phyloP scores from a whole-genome alignment of 2,329 filamentous ascomycete species.

The Scedosporium minutisporum region DNA sequence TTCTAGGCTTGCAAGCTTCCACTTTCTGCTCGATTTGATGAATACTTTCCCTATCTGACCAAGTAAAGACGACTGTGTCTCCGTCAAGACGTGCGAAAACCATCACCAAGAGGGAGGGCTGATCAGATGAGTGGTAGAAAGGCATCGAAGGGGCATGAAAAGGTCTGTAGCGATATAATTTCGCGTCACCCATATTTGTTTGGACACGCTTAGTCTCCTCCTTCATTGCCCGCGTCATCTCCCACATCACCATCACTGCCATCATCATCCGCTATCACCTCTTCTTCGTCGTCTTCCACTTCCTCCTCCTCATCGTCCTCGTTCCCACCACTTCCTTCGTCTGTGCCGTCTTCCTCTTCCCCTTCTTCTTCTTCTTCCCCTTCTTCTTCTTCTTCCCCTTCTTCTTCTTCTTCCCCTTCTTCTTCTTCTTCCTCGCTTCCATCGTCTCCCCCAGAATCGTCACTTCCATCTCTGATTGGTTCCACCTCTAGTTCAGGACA shows the following conservation, averaged over 20 bases:
- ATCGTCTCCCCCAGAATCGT: too few relatives aligned
- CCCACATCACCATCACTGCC: not conserved
- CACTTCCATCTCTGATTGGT: not conserved
- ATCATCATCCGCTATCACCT: not conserved
- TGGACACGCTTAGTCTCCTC: not conserved
- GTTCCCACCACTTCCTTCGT: not conserved
- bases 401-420: not conserved
- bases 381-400: not conserved
- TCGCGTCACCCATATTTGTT: too few relatives aligned
- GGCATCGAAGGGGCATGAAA: too few relatives aligned
- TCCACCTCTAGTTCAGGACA: not conserved
- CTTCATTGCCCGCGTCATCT: not conserved
- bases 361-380: not conserved
- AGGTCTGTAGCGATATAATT: too few relatives aligned
- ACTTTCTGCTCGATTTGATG: too few relatives aligned
- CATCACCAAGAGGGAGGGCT: too few relatives aligned
- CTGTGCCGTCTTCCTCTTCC: not conserved
- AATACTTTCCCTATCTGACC: too few relatives aligned
- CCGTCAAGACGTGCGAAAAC: too few relatives aligned
- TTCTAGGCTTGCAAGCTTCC: too few relatives aligned
- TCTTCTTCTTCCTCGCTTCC: not conserved
- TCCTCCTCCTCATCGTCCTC: not conserved
- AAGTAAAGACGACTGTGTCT: too few relatives aligned
- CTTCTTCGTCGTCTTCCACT: not conserved
- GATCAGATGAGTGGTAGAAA: too few relatives aligned